Evolutionary conservation across 75 land plant species (phyloP).

Genomic region (Pinus albicaulis): DNA sequence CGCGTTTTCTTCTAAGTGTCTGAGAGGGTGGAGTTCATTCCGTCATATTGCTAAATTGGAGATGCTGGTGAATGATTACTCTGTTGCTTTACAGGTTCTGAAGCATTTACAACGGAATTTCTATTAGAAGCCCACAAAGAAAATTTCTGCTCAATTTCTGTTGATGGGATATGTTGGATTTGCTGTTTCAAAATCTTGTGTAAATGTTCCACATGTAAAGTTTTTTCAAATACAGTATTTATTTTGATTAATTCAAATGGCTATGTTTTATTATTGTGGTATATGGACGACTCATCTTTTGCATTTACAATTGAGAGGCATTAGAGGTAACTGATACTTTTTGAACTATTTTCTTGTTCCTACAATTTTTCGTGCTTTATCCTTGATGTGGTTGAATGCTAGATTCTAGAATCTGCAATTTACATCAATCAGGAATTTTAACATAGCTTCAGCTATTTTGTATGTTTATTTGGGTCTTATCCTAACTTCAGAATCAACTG

Average conservation of each 20-base stretch:
- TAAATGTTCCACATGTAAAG: slow-evolving; percentile 1
- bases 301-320: too few relatives aligned
- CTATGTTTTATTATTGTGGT: background rate
- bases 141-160: background rate
- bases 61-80: background rate
- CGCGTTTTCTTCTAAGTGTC: background rate
- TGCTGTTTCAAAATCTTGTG: slow-evolving; percentile 5
- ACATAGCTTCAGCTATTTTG: background rate
- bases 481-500: background rate
- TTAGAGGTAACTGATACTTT: too few relatives aligned
- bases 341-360: background rate
- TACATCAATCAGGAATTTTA: background rate
- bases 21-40: too few relatives aligned
- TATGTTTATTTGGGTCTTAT: background rate
- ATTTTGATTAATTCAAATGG: background rate
- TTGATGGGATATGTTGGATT: background rate
- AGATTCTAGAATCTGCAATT: background rate
- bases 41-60: background rate
- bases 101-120: background rate
- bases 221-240: background rate
- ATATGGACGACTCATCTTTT: background rate
- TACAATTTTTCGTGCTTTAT: background rate
- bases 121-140: background rate
- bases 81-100: background rate
- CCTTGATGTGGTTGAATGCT: background rate